Conservation (phyloP, 441 rosid genomes). For the Aleurites moluccanus region DNA sequence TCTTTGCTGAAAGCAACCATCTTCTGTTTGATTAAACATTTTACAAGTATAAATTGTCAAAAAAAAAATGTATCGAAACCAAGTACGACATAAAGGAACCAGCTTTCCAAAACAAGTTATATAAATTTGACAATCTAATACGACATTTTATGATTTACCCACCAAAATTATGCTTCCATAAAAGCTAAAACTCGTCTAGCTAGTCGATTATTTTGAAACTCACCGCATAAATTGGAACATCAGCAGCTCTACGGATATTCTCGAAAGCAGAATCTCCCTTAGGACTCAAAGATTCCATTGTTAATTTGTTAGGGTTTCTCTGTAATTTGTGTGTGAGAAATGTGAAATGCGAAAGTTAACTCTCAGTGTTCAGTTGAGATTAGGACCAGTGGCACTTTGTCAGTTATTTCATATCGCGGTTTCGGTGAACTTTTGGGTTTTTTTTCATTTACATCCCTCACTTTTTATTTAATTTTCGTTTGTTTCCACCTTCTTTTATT, state of each 20-base stretch:
- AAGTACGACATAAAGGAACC: not conserved
- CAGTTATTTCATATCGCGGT: too few species aligned
- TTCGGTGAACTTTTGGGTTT: too few species aligned
- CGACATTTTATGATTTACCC: not conserved
- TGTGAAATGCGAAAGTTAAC: not conserved
- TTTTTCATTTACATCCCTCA: too few species aligned
- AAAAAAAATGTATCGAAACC: not conserved
- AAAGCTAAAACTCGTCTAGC: not conserved
- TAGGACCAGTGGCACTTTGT: too few species aligned
- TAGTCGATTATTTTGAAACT: not conserved
- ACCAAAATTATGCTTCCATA: too few species aligned
- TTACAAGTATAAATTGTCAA: not conserved
- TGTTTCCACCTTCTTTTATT: too few species aligned
- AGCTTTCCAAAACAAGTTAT: not conserved
- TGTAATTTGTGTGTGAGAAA: not conserved
- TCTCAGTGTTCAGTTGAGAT: not conserved
- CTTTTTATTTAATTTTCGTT: too few species aligned
- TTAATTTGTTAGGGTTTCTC: not conserved
- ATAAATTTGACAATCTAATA: not conserved
- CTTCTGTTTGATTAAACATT: not conserved
- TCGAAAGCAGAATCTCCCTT: slow-evolving; percentile 37
- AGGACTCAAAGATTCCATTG: slow-evolving; percentile 21
- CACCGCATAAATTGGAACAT: slow-evolving; percentile 46
- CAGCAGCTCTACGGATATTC: slow-evolving; percentile 39
- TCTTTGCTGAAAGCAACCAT: slow-evolving; percentile 30